Evolutionary conservation across 2,329 filamentous ascomycete species (phyloP), one percentile per base, ranked within the genome.

Genomic region (Colletotrichum cereale): DNA sequence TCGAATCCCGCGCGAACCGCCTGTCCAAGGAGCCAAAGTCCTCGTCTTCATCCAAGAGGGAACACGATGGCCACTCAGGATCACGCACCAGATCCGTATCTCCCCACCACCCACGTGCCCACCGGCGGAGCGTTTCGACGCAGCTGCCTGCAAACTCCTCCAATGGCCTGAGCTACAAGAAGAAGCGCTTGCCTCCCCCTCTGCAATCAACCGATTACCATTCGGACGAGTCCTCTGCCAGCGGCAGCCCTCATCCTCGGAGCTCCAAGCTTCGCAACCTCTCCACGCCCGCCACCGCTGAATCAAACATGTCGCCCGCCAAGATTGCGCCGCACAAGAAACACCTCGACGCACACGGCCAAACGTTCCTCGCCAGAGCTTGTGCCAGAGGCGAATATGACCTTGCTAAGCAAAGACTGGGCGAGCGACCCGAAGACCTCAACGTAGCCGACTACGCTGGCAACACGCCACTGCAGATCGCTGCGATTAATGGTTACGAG

Each of bases 381-480:
- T 97, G 95, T 80, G 93, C 95, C 47, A 91, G 92, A 75, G 94
- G 95, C 62, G 94, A 97, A 78, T 88, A 96, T 66, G 93, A 96
- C 2, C 86, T 86, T 12, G 95, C 94, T 21, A 95, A 93, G 79
- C 88, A 89, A 75, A 89, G 93, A 73, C 87, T 95, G 40, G 85
- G 88, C 11, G 93, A 97, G 78, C 89, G 95, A 26, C 95, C 94
- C 0, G 93, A 97, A 73, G 95, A 98, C 80, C 82, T 98, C 65
- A 93, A 99, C 76, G 89, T 95, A 69, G 90, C 93, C 31, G 96
- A 99, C 78, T 97, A 97, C 79, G 96, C 96, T 18, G 94, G 94
- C n/a, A 98, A 98, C 77, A 97, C 96, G 1, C 96, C 96, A 31
- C 86, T 99, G 42, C 96, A 99, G 80, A 96, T 97, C 75, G 96